Evolutionary conservation across 2,329 filamentous ascomycete genomes (phyloP).

Genomic region (Colletotrichum zoysiae): DNA sequence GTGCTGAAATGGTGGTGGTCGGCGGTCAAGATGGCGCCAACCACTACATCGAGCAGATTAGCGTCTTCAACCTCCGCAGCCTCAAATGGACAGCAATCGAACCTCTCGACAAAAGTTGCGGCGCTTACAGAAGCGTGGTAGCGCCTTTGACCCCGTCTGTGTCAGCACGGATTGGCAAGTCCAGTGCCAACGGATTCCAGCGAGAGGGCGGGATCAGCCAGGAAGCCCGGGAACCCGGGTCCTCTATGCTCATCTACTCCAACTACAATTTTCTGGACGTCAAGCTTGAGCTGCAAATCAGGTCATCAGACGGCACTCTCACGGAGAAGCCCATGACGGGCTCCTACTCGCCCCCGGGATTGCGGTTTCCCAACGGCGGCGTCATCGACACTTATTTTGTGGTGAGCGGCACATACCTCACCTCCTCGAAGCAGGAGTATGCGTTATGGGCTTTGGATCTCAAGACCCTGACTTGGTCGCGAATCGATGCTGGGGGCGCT

Average conservation of each 20-base stretch:
- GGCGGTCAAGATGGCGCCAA: conserved; percentile 98
- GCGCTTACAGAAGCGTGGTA: conserved; percentile 95
- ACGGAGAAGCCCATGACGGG: conserved; percentile 91
- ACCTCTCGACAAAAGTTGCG: conserved; percentile 89
- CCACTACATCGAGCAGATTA: conserved; percentile 99
- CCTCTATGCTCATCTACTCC: conserved; percentile 95
- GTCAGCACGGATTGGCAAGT: conserved; percentile 74
- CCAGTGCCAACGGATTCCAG: conserved; percentile 58
- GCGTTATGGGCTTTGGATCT: conserved; percentile 95
- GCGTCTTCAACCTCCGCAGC: conserved; percentile 95
- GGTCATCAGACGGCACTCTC: conserved; percentile 84
- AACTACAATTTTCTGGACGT: conserved; percentile 99
- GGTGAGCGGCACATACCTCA: conserved; percentile 96
- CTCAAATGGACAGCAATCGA: conserved; percentile 96
- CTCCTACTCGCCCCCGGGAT: conserved; percentile 86
- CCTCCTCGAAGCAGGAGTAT: conserved; percentile 98
- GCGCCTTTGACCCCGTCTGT: conserved; percentile 80
- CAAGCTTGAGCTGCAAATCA: conserved; percentile 92
- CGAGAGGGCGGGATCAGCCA: conserved; percentile 64
- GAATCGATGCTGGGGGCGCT: conserved; percentile 93
- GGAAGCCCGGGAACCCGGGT: conserved; percentile 69
- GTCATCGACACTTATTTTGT: conserved; percentile 97
- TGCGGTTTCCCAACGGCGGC: conserved; percentile 95
- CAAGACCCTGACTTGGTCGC: conserved; percentile 89
- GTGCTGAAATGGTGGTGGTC: conserved; percentile 96